These are phyloP conservation scores for Aechmea fasciata DNA, from an alignment of 176 grass and related monocot species.

Conservation along the genomic window DNA sequence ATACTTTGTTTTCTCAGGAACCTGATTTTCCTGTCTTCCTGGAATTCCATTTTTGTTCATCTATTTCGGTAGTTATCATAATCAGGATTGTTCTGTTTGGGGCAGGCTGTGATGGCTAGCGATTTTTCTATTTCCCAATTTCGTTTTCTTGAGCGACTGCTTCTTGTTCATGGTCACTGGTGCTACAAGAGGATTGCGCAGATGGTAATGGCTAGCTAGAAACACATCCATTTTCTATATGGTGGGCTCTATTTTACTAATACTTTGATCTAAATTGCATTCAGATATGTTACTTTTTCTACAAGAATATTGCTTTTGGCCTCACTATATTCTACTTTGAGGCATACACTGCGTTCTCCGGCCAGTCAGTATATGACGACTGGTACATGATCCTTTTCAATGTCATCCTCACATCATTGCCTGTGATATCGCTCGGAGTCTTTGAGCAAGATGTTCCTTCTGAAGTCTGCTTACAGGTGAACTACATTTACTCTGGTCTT, in stretches of 20 bases:
- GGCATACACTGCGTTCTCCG: conserved; percentile 89
- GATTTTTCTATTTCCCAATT: conserved; percentile 98
- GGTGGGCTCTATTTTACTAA: conserved; percentile 1
- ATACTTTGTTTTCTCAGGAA: no score
- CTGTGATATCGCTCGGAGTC: conserved; percentile 92
- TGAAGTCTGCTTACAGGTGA: conserved; percentile 95
- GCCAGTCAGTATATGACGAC: conserved; percentile 97
- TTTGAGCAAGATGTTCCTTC: conserved; percentile 99
- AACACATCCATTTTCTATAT: conserved; percentile 4
- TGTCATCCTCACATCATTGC: conserved; percentile 86
- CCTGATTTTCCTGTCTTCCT: no score
- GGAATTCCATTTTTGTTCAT: not conserved
- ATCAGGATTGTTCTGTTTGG: conserved; percentile 15
- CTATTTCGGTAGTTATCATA: not conserved
- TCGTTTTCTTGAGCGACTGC: conserved; percentile 84
- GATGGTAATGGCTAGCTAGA: conserved; percentile 47
- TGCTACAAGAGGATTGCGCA: conserved; percentile 97
- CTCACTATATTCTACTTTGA: conserved; percentile 99
- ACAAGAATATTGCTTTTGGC: conserved; percentile 99
- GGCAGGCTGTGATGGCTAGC: conserved; percentile 97
- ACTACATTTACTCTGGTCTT: not conserved
- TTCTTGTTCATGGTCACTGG: conserved; percentile 98
- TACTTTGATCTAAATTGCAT: conserved; percentile 19
- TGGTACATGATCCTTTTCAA: conserved; percentile 99
- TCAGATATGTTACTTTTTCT: conserved; percentile 99